A percentile compares a stretch with the other conserved stretches of the same genome.
These are phyloP conservation scores for Cryphonectria carpinicola DNA, from an alignment of 2,329 filamentous ascomycete genomes.

Conservation along the genomic window DNA sequence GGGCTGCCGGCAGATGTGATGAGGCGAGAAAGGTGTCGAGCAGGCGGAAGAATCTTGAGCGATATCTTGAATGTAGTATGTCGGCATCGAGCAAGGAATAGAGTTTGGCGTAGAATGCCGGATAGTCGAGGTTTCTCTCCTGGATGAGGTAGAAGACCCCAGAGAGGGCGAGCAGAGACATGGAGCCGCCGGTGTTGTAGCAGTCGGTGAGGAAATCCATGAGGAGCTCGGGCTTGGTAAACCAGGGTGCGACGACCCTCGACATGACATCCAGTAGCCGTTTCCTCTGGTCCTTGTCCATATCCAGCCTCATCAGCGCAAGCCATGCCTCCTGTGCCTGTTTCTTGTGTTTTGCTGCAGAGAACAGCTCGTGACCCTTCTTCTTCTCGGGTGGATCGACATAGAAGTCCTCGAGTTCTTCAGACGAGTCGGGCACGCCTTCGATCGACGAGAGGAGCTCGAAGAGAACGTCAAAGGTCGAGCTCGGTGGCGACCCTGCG, in stretches of 20 bases:
- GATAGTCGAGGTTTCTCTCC: conserved; percentile 93
- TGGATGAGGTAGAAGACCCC: conserved; percentile 95
- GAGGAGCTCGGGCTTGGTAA: conserved; percentile 82
- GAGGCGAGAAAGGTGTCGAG: conserved; percentile 89
- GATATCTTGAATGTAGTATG: conserved; percentile 90
- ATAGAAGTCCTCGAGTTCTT: conserved; percentile 73
- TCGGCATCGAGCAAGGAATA: conserved; percentile 89
- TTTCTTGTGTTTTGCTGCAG: conserved; percentile 72
- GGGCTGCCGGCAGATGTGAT: conserved; percentile 85
- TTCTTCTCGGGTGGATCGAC: conserved; percentile 63
- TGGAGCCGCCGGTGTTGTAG: conserved; percentile 84
- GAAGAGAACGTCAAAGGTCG: conserved; percentile 60
- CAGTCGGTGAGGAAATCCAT: conserved; percentile 98
- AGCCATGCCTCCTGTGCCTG: conserved; percentile 88
- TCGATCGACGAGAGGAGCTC: conserved; percentile 69
- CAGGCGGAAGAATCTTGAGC: conserved; percentile 89
- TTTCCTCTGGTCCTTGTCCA: conserved; percentile 78
- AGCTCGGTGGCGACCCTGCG: conserved; percentile 35
- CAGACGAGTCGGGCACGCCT: conserved; percentile 67
- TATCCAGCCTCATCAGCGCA: conserved; percentile 68
- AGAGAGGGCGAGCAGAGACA: conserved; percentile 84
- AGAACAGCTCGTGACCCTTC: conserved; percentile 68
- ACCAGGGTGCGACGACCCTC: conserved; percentile 83
- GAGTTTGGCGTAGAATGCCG: conserved; percentile 88
- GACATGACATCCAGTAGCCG: conserved; percentile 75